Percentiles rank a stretch among this genome's conserved stretches.
These are phyloP conservation scores for Hygrophorus pudorinus DNA, from an alignment of 768 basidiomycete species.

Conservation along the genomic window DNA sequence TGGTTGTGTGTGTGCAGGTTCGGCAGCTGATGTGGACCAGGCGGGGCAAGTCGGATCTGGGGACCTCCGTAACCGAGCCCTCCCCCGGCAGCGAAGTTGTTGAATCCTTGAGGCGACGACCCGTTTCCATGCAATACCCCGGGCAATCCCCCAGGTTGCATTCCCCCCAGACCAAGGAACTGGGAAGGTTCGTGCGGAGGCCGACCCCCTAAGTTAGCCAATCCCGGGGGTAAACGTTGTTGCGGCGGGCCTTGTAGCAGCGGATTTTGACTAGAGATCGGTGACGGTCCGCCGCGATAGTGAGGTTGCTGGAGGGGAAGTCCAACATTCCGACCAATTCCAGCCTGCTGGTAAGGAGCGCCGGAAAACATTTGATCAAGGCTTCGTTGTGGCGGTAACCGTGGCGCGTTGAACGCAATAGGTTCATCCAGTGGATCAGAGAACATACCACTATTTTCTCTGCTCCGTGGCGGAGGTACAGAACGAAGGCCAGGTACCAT, in stretches of 20 bases:
- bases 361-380: constrained; percentile 50
- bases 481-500: constrained; percentile 79
- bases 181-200: constrained; percentile 74
- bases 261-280: constrained; percentile 37
- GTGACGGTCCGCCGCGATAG: constrained; percentile 64
- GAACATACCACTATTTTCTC: constrained; percentile 44
- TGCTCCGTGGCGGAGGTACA: constrained; percentile 48
- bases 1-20: constrained; percentile 35
- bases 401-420: constrained; percentile 51
- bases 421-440: constrained; percentile 54
- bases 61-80: constrained; percentile 35
- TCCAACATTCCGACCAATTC: constrained; percentile 37
- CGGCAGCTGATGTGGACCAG: constrained; percentile 38
- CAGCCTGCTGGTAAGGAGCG: constrained; percentile 38
- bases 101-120: constrained; percentile 37
- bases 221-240: constrained; percentile 67
- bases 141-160: constrained; percentile 36
- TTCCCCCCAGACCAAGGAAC: constrained; percentile 39
- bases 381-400: constrained; percentile 38
- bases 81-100: constrained; percentile 37
- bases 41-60: constrained; percentile 44
- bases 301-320: constrained; percentile 50
- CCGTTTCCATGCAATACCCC: constrained; percentile 35
- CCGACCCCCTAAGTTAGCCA: constrained; percentile 74
- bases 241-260: constrained; percentile 33